phyloP scores from a whole-genome alignment of 2,329 filamentous ascomycete genomes.

The Cytospora leucostoma region DNA sequence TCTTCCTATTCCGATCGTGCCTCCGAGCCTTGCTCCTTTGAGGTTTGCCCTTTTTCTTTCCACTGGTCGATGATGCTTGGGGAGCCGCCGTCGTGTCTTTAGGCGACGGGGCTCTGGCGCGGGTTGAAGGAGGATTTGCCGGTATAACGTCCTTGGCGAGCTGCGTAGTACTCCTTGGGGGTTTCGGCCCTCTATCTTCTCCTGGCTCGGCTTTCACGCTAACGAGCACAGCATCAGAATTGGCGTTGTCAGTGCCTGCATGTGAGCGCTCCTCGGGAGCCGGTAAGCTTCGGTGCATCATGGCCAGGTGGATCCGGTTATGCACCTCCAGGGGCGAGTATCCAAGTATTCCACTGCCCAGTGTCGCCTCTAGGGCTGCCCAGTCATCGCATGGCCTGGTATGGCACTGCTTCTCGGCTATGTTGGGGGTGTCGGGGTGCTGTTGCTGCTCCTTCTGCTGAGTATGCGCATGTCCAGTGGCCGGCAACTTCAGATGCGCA shows the following conservation, averaged over 20 bases:
- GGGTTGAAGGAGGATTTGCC: no score
- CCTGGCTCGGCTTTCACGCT: neutral
- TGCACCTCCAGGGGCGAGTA: constrained; percentile 24
- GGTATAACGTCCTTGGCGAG: no score
- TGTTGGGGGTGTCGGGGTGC: neutral
- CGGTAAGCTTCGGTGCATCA: constrained; percentile 8
- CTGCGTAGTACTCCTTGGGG: neutral
- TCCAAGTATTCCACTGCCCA: neutral
- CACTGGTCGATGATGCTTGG: neutral
- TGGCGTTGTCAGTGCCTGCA: no score
- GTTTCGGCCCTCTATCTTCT: neutral
- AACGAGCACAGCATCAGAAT: no score
- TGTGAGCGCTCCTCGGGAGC: neutral
- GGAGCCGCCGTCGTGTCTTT: neutral
- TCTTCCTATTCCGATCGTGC: neutral
- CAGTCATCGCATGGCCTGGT: constrained; percentile 13
- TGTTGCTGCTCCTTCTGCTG: neutral
- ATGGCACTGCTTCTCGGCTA: neutral
- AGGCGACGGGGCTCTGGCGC: constrained; percentile 12
- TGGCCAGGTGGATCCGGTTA: constrained; percentile 19
- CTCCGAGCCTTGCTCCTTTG: neutral
- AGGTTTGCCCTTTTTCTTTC: neutral
- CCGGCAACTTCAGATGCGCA: neutral
- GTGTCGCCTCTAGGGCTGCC: constrained; percentile 13
- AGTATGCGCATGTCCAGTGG: neutral